Evolutionary conservation across 140 eudicot species (phyloP).

Genomic region (Flaveria floridana): DNA sequence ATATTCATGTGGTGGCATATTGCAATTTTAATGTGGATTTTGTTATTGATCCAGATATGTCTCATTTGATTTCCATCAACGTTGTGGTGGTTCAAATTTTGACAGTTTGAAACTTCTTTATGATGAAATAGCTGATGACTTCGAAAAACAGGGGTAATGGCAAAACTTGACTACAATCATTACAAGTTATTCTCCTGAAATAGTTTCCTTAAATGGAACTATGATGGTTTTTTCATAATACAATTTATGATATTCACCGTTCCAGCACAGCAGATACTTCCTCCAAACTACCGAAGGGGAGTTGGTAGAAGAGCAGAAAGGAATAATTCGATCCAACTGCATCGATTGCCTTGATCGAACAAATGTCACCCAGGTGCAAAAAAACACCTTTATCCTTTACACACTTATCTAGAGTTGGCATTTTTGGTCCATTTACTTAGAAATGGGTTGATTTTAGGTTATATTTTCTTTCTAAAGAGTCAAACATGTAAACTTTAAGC

Average conservation of each 20-base stretch:
- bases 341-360: constrained; percentile 98
- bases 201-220: constrained; percentile 33
- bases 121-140: constrained; percentile 70
- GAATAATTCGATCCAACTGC: constrained; percentile 86
- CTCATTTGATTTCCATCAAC: constrained; percentile 83
- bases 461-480: neutral
- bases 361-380: constrained; percentile 90
- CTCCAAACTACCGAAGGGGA: constrained; percentile 67
- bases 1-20: constrained; percentile 10
- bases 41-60: constrained; percentile 61
- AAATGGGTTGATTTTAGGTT: neutral
- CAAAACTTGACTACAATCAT: constrained; percentile 26
- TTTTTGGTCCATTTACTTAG: neutral
- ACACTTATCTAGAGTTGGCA: neutral
- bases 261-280: constrained; percentile 90
- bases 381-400: constrained; percentile 16
- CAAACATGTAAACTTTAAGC: constrained; percentile 8
- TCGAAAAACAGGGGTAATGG: constrained; percentile 81
- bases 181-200: constrained; percentile 20
- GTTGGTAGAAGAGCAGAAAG: constrained; percentile 72
- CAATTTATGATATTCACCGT: constrained; percentile 43
- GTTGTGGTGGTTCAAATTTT: constrained; percentile 68
- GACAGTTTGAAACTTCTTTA: constrained; percentile 69
- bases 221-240: constrained; percentile 41
- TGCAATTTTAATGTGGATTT: constrained; percentile 12